Percentiles rank a stretch among this genome's conserved stretches.
Evolutionary conservation across 495 filamentous ascomycete genomes (phyloP).

Genomic region (Neurospora tetrasperma): DNA sequence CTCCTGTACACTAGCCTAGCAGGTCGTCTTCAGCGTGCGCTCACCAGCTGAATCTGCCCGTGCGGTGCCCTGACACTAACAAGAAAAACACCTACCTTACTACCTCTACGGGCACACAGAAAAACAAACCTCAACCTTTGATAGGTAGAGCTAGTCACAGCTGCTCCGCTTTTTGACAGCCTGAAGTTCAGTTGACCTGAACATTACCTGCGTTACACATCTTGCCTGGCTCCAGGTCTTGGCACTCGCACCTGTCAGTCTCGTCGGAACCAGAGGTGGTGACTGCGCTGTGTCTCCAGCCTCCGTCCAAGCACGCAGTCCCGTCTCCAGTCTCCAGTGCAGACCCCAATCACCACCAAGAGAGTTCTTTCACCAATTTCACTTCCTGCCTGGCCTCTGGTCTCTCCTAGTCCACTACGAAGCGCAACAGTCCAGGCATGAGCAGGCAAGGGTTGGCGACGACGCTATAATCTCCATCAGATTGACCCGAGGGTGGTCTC

Average conservation of each 20-base stretch:
- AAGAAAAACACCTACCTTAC: background rate
- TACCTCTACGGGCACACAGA: background rate
- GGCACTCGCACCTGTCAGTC: background rate
- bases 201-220: background rate
- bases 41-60: background rate
- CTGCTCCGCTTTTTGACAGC: background rate
- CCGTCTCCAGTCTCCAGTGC: background rate
- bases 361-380: background rate
- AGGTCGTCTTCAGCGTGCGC: background rate
- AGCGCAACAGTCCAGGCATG: background rate
- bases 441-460: background rate
- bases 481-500: background rate
- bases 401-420: background rate
- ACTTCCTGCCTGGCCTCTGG: background rate
- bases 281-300: background rate
- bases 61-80: background rate
- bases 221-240: background rate
- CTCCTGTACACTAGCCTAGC: background rate
- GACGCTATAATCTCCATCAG: background rate
- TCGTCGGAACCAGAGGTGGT: background rate
- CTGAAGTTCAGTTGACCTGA: background rate
- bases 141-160: background rate
- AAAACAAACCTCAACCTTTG: background rate
- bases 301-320: background rate
- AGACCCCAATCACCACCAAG: background rate